Base-by-base conservation (phyloP, 2,329 filamentous ascomycete genomes). In the Ophiostoma piceae region DNA sequence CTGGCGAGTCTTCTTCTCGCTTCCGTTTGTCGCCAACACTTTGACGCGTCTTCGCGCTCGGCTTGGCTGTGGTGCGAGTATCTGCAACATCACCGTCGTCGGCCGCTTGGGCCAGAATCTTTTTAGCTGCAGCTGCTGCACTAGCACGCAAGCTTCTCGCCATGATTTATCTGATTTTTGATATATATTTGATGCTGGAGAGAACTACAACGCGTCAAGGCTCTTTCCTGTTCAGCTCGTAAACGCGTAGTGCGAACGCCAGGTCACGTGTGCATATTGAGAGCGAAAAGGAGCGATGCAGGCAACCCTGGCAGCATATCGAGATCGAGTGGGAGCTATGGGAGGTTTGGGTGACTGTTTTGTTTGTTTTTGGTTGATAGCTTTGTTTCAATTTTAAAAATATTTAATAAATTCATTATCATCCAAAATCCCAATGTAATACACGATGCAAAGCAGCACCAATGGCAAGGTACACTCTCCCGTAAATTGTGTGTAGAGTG, bases 41-140 rank as follows among this genome's bases (percentile, higher is more conserved):
- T 26, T 14, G 51, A 43, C 67, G 67, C 69, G 43, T 41, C 39
- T 41, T 41, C 67, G 60, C 22, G 65, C 37, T 8, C 16, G 47
- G 16, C 60, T 64, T 39, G 54, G 39, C n/a, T 32, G 51, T 39
- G 4, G 22, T 69, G n/a, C 16, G n/a, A 26, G 60, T 47, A 8
- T 29, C 29, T 5, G 3, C 41, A 2, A 57, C 64, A 37, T 70
- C 66, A 6, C 65, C 68, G 8, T 69, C 26, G 11, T 62, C 67
- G 9, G 54, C 64, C 9, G 66, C 65, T 14, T 72, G 71, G 1
- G 66, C 69, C 26, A 29, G 32, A 12, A 72, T 72, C 32, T 62
- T 69, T 32, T 43, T 60, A 3, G 68, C 69, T 0, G 72, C 72
- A 3, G 71, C 72, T 7, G 67, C 72, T 4, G 72, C 72, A 51